Conservation (phyloP, 208 protist species). For the Leishmania mexicana region DNA sequence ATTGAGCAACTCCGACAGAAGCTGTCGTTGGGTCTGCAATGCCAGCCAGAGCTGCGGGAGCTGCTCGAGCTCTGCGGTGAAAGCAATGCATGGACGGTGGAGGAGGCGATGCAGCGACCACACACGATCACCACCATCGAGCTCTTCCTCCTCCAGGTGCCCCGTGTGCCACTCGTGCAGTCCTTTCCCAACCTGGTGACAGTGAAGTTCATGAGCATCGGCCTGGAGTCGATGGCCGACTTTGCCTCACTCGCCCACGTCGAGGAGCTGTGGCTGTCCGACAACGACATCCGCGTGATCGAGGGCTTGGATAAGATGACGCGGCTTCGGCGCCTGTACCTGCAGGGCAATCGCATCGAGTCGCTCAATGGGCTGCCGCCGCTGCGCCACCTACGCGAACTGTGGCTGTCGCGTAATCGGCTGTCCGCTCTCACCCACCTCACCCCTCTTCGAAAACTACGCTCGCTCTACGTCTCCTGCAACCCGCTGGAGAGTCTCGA, state of each 20-base stretch:
- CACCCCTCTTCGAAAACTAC: constrained; percentile 61
- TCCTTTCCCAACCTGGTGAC: constrained; percentile 79
- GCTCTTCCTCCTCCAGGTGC: constrained; percentile 82
- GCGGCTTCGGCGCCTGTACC: constrained; percentile 73
- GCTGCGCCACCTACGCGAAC: constrained; percentile 65
- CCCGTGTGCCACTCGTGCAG: constrained; percentile 55
- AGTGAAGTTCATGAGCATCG: constrained; percentile 82
- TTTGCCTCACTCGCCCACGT: constrained; percentile 65
- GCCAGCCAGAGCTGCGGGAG: constrained; percentile 52
- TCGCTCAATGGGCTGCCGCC: constrained; percentile 75
- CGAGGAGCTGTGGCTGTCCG: constrained; percentile 90
- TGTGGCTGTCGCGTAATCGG: constrained; percentile 86
- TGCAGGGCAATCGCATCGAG: constrained; percentile 86
- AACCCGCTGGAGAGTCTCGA: constrained; percentile 76
- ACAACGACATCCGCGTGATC: constrained; percentile 84
- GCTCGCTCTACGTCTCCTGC: constrained; percentile 71
- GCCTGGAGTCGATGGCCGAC: constrained; percentile 69
- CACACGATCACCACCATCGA: constrained; percentile 74
- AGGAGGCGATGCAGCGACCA: constrained; percentile 60
- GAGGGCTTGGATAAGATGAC: constrained; percentile 77
- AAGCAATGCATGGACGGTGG: constrained; percentile 81
- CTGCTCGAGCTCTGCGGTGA: constrained; percentile 72
- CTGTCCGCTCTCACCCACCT: constrained; percentile 56
- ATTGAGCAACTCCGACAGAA: constrained; percentile 54
- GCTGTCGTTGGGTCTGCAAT: constrained; percentile 42